Evolutionary conservation across 768 basidiomycete genomes (phyloP).

Genomic region (Phallus indusiatus): DNA sequence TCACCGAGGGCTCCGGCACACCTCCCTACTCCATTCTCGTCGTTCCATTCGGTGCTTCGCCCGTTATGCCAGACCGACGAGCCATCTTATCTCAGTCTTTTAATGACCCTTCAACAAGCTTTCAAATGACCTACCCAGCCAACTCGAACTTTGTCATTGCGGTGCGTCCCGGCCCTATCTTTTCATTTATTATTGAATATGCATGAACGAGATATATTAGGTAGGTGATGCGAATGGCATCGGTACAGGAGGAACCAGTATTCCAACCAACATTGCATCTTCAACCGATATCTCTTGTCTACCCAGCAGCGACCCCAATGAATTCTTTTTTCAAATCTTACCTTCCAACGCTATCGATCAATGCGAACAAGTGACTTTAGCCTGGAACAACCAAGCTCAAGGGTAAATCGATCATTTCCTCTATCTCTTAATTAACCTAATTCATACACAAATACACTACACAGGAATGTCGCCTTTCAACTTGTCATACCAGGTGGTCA

Average conservation of each 20-base stretch:
- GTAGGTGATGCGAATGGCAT: constrained; percentile 53
- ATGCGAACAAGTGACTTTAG: constrained; percentile 52
- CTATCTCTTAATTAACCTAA: neutral
- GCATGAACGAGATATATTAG: no score
- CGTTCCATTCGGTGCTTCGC: constrained; percentile 55
- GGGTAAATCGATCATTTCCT: constrained; percentile 36
- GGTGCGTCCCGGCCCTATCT: neutral
- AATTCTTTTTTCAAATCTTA: constrained; percentile 51
- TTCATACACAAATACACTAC: neutral
- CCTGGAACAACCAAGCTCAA: constrained; percentile 47
- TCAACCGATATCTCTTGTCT: constrained; percentile 54
- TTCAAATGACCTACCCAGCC: constrained; percentile 54
- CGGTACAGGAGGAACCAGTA: constrained; percentile 68
- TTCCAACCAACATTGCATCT: constrained; percentile 42
- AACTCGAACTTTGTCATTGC: constrained; percentile 56
- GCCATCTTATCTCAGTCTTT: constrained; percentile 50
- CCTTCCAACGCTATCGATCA: constrained; percentile 59
- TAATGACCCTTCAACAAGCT: constrained; percentile 29
- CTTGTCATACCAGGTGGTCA: constrained; percentile 72
- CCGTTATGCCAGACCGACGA: constrained; percentile 57
- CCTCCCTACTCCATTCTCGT: constrained; percentile 64
- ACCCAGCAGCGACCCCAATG: constrained; percentile 38
- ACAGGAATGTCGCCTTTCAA: constrained; percentile 49
- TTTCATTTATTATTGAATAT: no score
- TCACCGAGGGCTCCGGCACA: constrained; percentile 45